Base-by-base conservation (phyloP, 2,329 filamentous ascomycete species). In the Talaromyces piceae region DNA sequence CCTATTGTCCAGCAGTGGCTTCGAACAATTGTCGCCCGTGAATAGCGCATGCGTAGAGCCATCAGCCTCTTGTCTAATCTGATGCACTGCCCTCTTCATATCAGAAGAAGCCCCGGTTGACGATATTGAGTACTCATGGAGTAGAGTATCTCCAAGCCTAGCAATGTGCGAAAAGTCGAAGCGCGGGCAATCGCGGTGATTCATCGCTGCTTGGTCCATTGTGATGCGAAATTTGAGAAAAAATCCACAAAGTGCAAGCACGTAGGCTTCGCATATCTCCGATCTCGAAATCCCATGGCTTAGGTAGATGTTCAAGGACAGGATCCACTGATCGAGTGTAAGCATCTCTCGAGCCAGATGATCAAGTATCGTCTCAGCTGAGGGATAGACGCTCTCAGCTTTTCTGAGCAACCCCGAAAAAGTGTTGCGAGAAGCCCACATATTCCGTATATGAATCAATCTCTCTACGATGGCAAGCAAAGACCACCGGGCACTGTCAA, bases 141-240 rank as follows among this genome's bases (percentile, higher is more conserved):
- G n/a, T 5, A 52, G 50, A 28, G 25, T 45, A 16, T 52, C 50
- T 11, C 50, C 50, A 18, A 48, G 37, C 20, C 45, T 52, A 3
- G 45, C 44, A 25, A 52, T 52, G 47, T 52, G 46, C 13, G 46
- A n/a, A 12, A 49, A 27, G n/a, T 53, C 41, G 12, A 53, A 13
- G 13, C 39, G 26, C 5, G 22, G n/a, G 27, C 5, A 22, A 22
- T 23, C 31, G 6, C 13, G 25, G 13, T 5, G 3, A 2, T 18
- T 7, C 27, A 33, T 22, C 18, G 26, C 22, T 12, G 9, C 7
- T 16, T 31, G 43, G 12, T 49, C 51, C 25, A 49, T 31, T 30
- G 44, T 30, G 16, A 49, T 45, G 6, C 51, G 46, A 13, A 45
- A 53, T 26, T 49, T 49, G 6, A 53, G 33, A 7, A 41, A 53